These are phyloP conservation scores for Glycine tomentella DNA, from an alignment of 306 rosid genomes.

Conservation along the genomic window DNA sequence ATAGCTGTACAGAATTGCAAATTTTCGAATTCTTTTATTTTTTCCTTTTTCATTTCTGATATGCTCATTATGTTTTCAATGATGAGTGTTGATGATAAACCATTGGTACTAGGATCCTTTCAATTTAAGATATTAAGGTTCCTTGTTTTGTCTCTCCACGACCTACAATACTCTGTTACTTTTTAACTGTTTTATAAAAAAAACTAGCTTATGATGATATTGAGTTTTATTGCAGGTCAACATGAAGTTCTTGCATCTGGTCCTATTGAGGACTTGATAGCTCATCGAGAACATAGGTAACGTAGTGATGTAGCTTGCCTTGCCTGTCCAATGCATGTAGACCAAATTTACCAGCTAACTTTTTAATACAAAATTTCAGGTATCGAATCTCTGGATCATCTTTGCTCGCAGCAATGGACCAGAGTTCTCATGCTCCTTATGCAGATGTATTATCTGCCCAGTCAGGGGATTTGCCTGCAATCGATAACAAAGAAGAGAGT, in stretches of 20 bases:
- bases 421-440: constrained; percentile 90
- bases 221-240: constrained; percentile 64
- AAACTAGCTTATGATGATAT: constrained; percentile 16
- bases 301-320: constrained; percentile 39
- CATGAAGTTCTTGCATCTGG: constrained; percentile 99
- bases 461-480: constrained; percentile 47
- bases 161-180: not conserved
- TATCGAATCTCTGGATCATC: constrained; percentile 98
- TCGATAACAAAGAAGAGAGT: constrained; percentile 72
- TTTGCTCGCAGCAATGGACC: constrained; percentile 99
- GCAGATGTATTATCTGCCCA: constrained; percentile 71
- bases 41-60: constrained; percentile 4
- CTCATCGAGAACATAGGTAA: constrained; percentile 99
- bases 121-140: constrained; percentile 28
- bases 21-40: not conserved
- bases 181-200: not conserved
- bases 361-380: constrained; percentile 62
- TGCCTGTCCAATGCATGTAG: constrained; percentile 31
- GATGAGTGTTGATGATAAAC: constrained; percentile 27
- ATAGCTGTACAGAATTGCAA: not conserved
- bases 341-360: constrained; percentile 42
- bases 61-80: constrained; percentile 5
- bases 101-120: constrained; percentile 10
- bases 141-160: not conserved
- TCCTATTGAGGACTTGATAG: constrained; percentile 96